A percentile compares a stretch with the other conserved stretches of the same genome.
Evolutionary conservation across 768 basidiomycete genomes (phyloP).

Genomic region (Kwoniella europaea): DNA sequence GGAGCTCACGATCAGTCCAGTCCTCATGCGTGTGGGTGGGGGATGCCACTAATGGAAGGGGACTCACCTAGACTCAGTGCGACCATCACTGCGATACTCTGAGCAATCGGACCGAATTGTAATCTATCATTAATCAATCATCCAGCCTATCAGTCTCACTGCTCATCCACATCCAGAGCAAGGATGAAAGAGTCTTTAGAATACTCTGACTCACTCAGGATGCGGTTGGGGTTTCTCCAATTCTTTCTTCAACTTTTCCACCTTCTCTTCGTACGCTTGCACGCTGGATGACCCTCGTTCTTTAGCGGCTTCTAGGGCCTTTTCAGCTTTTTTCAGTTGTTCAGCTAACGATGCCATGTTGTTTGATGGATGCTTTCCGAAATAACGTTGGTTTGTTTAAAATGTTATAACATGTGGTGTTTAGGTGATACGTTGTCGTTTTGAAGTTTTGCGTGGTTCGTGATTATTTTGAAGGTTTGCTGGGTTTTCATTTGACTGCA

Average conservation of each 20-base stretch:
- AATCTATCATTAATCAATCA: slow-evolving; percentile 20
- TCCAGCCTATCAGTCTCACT: neutral
- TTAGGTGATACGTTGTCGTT: too few relatives aligned
- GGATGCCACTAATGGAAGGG: neutral
- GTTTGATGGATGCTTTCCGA: too few relatives aligned
- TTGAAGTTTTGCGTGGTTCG: too few relatives aligned
- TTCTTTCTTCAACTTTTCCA: slow-evolving; percentile 34
- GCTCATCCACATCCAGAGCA: too few relatives aligned
- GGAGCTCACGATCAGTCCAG: too few relatives aligned
- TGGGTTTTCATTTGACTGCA: too few relatives aligned
- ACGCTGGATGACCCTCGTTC: slow-evolving; percentile 23
- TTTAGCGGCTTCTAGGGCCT: slow-evolving; percentile 21
- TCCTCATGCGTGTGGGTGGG: too few relatives aligned
- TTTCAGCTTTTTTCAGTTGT: slow-evolving; percentile 25
- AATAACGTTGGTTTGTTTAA: too few relatives aligned
- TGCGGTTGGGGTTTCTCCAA: slow-evolving; percentile 43
- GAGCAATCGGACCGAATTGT: slow-evolving; percentile 45
- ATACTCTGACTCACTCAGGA: slow-evolving; percentile 38
- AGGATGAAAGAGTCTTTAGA: too few relatives aligned
- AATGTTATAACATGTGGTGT: too few relatives aligned
- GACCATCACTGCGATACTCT: slow-evolving; percentile 47
- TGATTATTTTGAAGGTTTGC: too few relatives aligned
- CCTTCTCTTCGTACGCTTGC: slow-evolving; percentile 27
- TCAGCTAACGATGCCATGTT: slow-evolving; percentile 20
- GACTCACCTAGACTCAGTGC: slow-evolving; percentile 35